These are phyloP conservation scores for Umbellularia californica DNA, from an alignment of 164 flowering plant genomes.

Conservation along the genomic window DNA sequence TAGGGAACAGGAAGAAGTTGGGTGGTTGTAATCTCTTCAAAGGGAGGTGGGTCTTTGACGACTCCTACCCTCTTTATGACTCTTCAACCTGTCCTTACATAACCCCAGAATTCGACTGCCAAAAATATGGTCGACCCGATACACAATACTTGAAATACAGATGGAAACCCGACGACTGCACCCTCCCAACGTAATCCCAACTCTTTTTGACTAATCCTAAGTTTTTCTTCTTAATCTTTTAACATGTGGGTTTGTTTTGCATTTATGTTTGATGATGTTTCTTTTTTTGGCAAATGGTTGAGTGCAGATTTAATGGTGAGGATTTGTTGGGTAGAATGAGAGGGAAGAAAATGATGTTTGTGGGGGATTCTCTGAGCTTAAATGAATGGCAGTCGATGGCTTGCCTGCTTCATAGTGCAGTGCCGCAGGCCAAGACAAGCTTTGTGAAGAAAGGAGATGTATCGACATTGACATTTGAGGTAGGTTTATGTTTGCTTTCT, in stretches of 20 bases:
- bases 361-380: slow-evolving; percentile 35
- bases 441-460: slow-evolving; percentile 9
- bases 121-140: slow-evolving; percentile 70
- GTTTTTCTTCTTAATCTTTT: too few species aligned
- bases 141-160: slow-evolving; percentile 54
- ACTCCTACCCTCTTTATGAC: slow-evolving; percentile 65
- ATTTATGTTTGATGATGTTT: too few species aligned
- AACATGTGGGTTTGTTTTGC: too few species aligned
- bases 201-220: background rate
- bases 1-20: background rate
- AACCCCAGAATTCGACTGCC: slow-evolving; percentile 71
- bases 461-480: slow-evolving; percentile 24
- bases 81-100: slow-evolving; percentile 67
- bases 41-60: slow-evolving; percentile 75
- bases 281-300: too few species aligned
- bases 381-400: slow-evolving; percentile 35
- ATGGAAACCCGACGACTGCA: slow-evolving; percentile 74
- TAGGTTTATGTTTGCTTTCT: slow-evolving; percentile 2
- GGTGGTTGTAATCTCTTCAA: slow-evolving; percentile 49
- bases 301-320: slow-evolving; percentile 27
- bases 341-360: slow-evolving; percentile 40
- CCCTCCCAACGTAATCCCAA: slow-evolving; percentile 50
- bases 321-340: slow-evolving; percentile 24
- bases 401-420: slow-evolving; percentile 29
- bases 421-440: slow-evolving; percentile 22